phyloP scores from a whole-genome alignment of 2,329 filamentous ascomycete genomes.

The Exserohilum turcica region DNA sequence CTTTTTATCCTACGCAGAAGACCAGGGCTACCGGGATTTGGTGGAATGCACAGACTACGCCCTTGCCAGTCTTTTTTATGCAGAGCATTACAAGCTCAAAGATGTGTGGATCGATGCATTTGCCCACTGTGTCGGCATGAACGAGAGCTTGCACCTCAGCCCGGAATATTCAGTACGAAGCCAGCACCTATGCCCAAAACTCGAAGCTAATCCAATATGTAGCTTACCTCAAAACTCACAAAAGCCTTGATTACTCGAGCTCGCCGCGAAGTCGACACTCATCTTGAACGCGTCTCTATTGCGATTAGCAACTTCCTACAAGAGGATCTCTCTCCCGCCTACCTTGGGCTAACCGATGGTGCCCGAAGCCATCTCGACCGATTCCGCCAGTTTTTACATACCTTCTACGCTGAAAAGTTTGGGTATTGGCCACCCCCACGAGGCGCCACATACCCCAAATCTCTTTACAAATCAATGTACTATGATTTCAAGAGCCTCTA shows the following conservation, averaged over 20 bases:
- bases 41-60: slow-evolving; percentile 70
- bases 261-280: slow-evolving; percentile 67
- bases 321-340: slow-evolving; percentile 69
- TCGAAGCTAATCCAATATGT: not conserved
- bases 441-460: slow-evolving; percentile 60
- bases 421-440: slow-evolving; percentile 72
- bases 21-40: slow-evolving; percentile 72
- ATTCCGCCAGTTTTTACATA: slow-evolving; percentile 71
- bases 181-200: slow-evolving; percentile 1
- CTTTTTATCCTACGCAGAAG: slow-evolving; percentile 68
- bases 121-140: slow-evolving; percentile 79
- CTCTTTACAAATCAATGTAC: slow-evolving; percentile 65
- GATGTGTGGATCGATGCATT: slow-evolving; percentile 76
- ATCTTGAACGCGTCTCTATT: slow-evolving; percentile 62
- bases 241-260: slow-evolving; percentile 69
- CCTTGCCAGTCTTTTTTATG: slow-evolving; percentile 68
- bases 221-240: slow-evolving; percentile 57
- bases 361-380: slow-evolving; percentile 71
- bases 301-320: slow-evolving; percentile 72
- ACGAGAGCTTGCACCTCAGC: slow-evolving; percentile 61
- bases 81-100: slow-evolving; percentile 67
- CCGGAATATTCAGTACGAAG: slow-evolving; percentile 65
- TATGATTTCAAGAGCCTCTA: slow-evolving; percentile 74
- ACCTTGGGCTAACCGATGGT: slow-evolving; percentile 67
- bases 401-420: slow-evolving; percentile 69